A percentile compares a stretch with the other conserved stretches of the same genome.
phyloP scores from a whole-genome alignment of 306 rosid genomes.

The Senna tora region DNA sequence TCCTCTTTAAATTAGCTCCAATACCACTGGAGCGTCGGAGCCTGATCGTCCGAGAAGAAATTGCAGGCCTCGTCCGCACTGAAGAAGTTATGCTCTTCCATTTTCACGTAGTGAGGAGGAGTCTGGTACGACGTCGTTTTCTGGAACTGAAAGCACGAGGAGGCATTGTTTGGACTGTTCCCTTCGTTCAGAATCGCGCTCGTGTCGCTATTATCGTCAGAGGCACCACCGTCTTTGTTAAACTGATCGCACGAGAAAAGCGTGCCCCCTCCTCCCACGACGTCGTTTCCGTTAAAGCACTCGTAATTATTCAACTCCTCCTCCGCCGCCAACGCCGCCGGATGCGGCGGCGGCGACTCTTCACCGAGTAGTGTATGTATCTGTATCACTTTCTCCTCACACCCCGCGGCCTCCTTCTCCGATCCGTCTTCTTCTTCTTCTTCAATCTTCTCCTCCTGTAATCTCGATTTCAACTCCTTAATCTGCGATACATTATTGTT shows the following conservation, averaged over 20 bases:
- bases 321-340: no score
- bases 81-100: slow-evolving; percentile 93
- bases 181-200: slow-evolving; percentile 93
- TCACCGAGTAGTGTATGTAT: no score
- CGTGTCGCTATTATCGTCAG: slow-evolving; percentile 90
- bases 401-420: slow-evolving; percentile 60
- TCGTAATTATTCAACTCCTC: slow-evolving; percentile 52
- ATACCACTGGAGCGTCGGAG: slow-evolving; percentile 91
- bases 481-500: slow-evolving; percentile 47
- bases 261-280: slow-evolving; percentile 38
- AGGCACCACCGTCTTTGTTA: slow-evolving; percentile 78
- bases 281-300: slow-evolving; percentile 41
- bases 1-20: slow-evolving; percentile 56
- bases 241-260: slow-evolving; percentile 53
- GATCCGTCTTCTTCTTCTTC: slow-evolving; percentile 57
- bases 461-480: slow-evolving; percentile 72
- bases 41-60: slow-evolving; percentile 91
- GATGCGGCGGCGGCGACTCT: no score
- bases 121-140: slow-evolving; percentile 59
- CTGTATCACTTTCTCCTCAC: slow-evolving; percentile 38
- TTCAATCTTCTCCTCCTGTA: slow-evolving; percentile 54
- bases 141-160: slow-evolving; percentile 67
- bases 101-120: slow-evolving; percentile 73
- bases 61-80: slow-evolving; percentile 79
- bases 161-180: slow-evolving; percentile 57